Evolutionary conservation across 73 alveolate species (phyloP).

Genomic region (Symbiodinium natans): DNA sequence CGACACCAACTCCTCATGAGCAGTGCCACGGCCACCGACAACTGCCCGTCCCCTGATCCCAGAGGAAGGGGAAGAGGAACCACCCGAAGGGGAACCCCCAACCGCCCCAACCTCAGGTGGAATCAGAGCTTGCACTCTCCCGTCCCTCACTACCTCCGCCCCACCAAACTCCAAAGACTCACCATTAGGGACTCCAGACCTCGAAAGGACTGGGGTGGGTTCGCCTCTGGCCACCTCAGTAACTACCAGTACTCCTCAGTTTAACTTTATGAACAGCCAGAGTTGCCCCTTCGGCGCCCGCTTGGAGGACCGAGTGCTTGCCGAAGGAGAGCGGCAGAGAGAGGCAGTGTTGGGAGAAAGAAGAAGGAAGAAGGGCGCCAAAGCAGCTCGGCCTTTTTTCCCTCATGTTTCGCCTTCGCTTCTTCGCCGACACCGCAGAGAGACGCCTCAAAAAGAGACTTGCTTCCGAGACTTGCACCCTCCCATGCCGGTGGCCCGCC

Average conservation of each 20-base stretch:
- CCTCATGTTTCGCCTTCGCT: too few species aligned
- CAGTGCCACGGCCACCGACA: slow-evolving; percentile 1
- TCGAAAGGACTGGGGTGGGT: neutral
- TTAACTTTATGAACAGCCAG: neutral
- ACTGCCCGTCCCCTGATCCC: neutral
- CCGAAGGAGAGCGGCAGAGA: too few species aligned
- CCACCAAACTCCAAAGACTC: neutral
- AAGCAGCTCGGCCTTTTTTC: too few species aligned
- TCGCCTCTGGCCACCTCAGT: neutral
- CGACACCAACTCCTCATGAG: neutral
- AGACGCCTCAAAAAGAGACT: too few species aligned
- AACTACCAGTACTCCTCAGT: neutral
- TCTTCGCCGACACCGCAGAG: too few species aligned
- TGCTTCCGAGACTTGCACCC: too few species aligned
- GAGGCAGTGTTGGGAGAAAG: too few species aligned
- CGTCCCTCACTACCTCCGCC: neutral
- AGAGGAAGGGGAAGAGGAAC: neutral
- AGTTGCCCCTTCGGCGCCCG: neutral
- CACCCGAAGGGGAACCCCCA: neutral
- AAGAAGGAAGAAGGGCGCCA: too few species aligned
- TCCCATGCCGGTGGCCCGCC: neutral
- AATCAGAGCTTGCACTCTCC: neutral
- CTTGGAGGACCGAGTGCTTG: neutral
- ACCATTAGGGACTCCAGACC: neutral
- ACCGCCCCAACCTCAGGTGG: neutral